These are phyloP conservation scores for Kodamaea jinghongensis DNA, from an alignment of 805 yeast species.

Conservation along the genomic window DNA sequence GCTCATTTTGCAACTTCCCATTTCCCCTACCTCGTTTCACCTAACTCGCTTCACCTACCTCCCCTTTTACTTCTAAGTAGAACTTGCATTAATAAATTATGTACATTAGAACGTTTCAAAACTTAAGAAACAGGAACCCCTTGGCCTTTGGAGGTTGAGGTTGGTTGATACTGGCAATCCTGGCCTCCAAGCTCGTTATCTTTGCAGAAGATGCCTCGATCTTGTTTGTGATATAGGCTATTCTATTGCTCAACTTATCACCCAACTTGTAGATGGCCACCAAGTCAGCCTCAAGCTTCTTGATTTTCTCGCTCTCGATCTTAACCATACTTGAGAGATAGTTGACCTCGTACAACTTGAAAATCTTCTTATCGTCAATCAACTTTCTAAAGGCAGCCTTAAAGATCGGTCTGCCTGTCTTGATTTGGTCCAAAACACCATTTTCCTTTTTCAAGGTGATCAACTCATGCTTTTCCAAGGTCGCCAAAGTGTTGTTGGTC, in stretches of 20 bases:
- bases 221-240: constrained; percentile 65
- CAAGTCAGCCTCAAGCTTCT: constrained; percentile 69
- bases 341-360: constrained; percentile 61
- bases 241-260: constrained; percentile 58
- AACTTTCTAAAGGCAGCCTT: constrained; percentile 74
- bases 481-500: constrained; percentile 47
- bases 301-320: constrained; percentile 61
- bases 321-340: constrained; percentile 53
- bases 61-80: not conserved
- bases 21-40: too few relatives aligned
- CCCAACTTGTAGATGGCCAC: constrained; percentile 51
- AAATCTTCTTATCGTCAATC: constrained; percentile 53
- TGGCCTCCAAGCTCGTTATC: constrained; percentile 28
- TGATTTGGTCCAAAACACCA: constrained; percentile 65
- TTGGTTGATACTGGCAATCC: constrained; percentile 22
- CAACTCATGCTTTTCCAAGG: constrained; percentile 77
- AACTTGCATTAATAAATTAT: not conserved
- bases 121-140: constrained; percentile 1
- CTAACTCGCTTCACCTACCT: not conserved
- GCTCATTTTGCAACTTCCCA: too few relatives aligned
- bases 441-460: constrained; percentile 69
- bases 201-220: constrained; percentile 57
- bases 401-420: constrained; percentile 82
- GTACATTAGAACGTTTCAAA: not conserved
- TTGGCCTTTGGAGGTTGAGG: not conserved